phyloP scores from a whole-genome alignment of 2,329 filamentous ascomycete species.

The Boeremia exigua region DNA sequence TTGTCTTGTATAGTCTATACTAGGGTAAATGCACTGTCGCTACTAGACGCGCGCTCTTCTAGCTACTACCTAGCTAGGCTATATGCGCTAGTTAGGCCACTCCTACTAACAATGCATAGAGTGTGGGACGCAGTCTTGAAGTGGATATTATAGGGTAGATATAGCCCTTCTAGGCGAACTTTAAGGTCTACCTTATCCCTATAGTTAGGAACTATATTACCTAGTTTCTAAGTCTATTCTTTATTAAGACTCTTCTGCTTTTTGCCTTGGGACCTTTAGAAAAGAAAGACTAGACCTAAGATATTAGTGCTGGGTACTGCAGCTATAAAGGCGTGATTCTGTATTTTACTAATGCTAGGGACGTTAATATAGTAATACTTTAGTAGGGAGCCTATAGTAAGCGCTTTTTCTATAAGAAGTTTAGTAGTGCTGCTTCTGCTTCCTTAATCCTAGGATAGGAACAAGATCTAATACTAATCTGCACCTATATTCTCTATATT shows the following conservation, averaged over 20 bases:
- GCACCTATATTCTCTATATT: conserved; percentile 1
- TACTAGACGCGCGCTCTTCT: neutral
- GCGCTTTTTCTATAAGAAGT: neutral
- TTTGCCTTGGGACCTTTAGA: conserved; percentile 2
- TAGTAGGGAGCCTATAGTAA: neutral
- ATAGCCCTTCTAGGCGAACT: neutral
- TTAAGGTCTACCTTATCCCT: neutral
- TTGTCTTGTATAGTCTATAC: neutral
- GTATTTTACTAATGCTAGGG: neutral
- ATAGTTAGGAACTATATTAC: neutral
- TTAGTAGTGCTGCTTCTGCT: neutral
- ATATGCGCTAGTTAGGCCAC: neutral
- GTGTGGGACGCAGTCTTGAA: neutral
- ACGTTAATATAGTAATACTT: conserved; percentile 2
- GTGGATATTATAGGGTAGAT: neutral
- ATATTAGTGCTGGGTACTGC: neutral
- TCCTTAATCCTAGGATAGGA: neutral
- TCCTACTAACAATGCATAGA: neutral
- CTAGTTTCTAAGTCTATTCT: conserved; percentile 7
- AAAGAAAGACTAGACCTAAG: neutral
- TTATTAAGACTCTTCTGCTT: neutral
- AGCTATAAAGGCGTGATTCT: conserved; percentile 2
- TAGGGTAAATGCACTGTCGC: neutral
- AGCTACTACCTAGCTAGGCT: conserved; percentile 4
- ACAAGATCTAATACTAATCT: neutral